Conservation (phyloP, 164 flowering plant species). For the Litsea cubeba region DNA sequence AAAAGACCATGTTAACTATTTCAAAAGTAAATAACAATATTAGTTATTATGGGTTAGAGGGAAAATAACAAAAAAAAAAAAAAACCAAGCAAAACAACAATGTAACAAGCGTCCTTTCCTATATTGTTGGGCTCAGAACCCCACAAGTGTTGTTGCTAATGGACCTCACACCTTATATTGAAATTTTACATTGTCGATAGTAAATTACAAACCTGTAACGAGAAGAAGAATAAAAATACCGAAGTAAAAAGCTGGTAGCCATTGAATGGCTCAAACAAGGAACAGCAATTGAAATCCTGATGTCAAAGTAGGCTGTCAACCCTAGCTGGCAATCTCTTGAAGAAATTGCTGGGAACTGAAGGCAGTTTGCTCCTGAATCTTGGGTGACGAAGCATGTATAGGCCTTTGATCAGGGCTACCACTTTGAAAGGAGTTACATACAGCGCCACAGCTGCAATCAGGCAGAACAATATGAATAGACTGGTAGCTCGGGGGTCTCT, state of each 20-base stretch:
- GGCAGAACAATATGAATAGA: slow-evolving; percentile 39
- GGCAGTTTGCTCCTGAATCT: slow-evolving; percentile 66
- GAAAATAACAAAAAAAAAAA: too few species aligned
- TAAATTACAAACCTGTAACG: background rate
- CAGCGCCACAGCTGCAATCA: slow-evolving; percentile 39
- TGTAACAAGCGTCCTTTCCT: background rate
- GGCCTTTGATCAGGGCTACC: slow-evolving; percentile 43
- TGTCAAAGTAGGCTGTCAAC: slow-evolving; percentile 46
- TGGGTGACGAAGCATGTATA: slow-evolving; percentile 58
- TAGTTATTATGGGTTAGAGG: too few species aligned
- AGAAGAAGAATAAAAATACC: too few species aligned
- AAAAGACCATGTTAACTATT: too few species aligned
- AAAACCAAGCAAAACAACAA: too few species aligned
- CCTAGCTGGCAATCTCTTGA: slow-evolving; percentile 56
- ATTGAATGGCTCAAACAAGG: too few species aligned
- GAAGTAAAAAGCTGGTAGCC: too few species aligned
- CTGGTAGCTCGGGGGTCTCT: slow-evolving; percentile 57
- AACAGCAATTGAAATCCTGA: background rate
- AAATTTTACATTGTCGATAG: background rate
- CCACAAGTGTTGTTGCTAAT: too few species aligned
- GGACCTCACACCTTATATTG: too few species aligned
- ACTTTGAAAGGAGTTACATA: slow-evolving; percentile 55
- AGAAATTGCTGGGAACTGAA: slow-evolving; percentile 69
- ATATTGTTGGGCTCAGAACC: background rate
- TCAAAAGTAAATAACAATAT: too few species aligned